phyloP scores from a whole-genome alignment of 345 rosid genomes.

The Kernera saxatilis region DNA sequence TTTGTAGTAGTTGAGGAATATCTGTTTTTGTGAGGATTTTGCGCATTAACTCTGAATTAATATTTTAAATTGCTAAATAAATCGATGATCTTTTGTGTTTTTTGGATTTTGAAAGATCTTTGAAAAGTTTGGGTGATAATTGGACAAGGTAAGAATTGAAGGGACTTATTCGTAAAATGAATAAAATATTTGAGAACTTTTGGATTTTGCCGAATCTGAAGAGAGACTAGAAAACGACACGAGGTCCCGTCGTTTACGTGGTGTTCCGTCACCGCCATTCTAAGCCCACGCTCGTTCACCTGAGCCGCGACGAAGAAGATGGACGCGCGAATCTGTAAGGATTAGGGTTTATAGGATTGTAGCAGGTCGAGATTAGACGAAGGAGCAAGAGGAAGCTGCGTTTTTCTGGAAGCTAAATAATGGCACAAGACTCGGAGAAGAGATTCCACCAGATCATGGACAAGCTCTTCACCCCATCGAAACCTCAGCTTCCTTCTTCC shows the following conservation, averaged over 20 bases:
- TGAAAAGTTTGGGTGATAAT: neutral
- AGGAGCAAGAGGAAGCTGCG: neutral
- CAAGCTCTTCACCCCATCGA: conserved; percentile 60
- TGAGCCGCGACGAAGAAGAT: conserved; percentile 13
- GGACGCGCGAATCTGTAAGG: conserved; percentile 13
- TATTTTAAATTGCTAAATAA: neutral
- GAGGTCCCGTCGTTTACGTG: conserved; percentile 5
- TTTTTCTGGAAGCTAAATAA: conserved; percentile 7
- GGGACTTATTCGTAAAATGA: neutral
- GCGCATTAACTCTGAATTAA: neutral
- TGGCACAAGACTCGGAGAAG: conserved; percentile 78
- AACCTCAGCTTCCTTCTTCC: conserved; percentile 35
- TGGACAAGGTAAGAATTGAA: neutral
- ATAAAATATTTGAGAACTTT: neutral
- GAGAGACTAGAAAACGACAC: conserved; percentile 9
- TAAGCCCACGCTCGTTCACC: neutral
- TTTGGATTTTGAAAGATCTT: neutral
- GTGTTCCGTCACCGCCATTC: conserved; percentile 1
- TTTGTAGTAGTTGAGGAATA: neutral
- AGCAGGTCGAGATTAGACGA: neutral
- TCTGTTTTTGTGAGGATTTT: neutral
- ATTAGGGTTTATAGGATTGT: conserved; percentile 16
- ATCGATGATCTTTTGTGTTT: neutral
- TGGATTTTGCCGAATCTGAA: neutral
- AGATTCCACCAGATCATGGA: conserved; percentile 82